Conservation (phyloP, 257 asterid species). For the Lithospermum erythrorhizon region DNA sequence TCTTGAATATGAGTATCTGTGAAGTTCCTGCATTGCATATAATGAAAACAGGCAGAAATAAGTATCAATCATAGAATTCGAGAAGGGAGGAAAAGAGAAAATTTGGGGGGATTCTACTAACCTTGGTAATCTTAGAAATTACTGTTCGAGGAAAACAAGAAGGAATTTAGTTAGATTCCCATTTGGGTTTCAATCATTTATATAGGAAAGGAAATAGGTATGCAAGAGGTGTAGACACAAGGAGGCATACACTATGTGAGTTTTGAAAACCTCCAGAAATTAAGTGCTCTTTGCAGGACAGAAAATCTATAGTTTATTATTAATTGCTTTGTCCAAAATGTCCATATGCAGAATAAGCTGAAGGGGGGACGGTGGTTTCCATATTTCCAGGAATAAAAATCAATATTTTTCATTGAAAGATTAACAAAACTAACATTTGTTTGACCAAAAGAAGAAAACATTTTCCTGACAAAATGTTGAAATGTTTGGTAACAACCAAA, state of each 20-base stretch:
- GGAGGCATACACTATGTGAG: too few species aligned
- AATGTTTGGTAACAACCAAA: constrained; percentile 27
- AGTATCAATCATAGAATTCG: too few species aligned
- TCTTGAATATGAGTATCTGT: neutral
- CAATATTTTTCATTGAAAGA: too few species aligned
- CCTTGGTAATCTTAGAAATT: too few species aligned
- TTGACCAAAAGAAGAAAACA: constrained; percentile 25
- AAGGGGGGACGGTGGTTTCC: neutral
- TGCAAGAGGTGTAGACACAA: constrained; percentile 26
- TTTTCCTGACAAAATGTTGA: constrained; percentile 17
- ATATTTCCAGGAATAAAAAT: constrained; percentile 6
- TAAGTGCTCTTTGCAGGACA: constrained; percentile 7
- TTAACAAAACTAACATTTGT: constrained; percentile 6
- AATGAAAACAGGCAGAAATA: too few species aligned
- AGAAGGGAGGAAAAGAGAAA: too few species aligned
- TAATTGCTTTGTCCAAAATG: neutral
- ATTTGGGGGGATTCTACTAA: too few species aligned
- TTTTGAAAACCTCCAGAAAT: constrained; percentile 14
- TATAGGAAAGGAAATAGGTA: constrained; percentile 15
- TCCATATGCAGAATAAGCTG: neutral
- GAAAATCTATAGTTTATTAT: too few species aligned
- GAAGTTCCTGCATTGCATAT: too few species aligned
- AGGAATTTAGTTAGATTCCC: constrained; percentile 1
- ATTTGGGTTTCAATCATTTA: constrained; percentile 4
- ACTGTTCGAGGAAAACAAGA: neutral